Evolutionary conservation across 176 grass and related monocot genomes (phyloP), one percentile per base, ranked within the genome.

Genomic region (Eleusine indica): DNA sequence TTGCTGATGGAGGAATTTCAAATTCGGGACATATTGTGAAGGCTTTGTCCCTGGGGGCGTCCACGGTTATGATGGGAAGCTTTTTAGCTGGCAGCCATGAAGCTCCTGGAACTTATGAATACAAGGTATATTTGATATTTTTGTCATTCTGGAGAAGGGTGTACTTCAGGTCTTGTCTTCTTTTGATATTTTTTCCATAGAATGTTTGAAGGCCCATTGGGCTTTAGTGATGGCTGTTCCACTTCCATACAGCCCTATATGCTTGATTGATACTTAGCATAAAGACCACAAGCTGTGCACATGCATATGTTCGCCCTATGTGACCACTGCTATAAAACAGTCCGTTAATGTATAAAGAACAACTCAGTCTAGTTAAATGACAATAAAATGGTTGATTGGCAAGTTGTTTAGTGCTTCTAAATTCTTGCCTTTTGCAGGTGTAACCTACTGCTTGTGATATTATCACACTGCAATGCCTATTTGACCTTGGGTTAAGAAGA

Each of bases 1-100:
- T 96, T 82, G 93, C 93, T 58, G 96, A 99, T 76, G 96, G 96
- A 78, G 96, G 96, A 62, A 99, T 99, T 89, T 96, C 96, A 78
- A 92, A 89, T 76, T 99, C 96, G 61, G 96, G 96, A 38, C 96
- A 96, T 85, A 94, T 99, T 65, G 96, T 94, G 80, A 99, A 99
- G 81, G 96, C 96, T 85, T 79, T 99, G 67, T 71, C 87, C 0
- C 88, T 99, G 1, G 96, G 96, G 9, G 91, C 96, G 41, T 92
- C 93, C 72, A 94, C 93, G 43, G 93, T 96, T 80, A 99, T 96
- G 96, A 94, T 96, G 96, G 93, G 93, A 21, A 99, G 96, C 79
- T 99, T 99, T 87, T 72, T 99, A 66, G 91, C 96, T 70, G 96
- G 96, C 53, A 96, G 96, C 75, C 91, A 86, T 70, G 96, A 99